Conservation (phyloP, 129 eudicot genomes). For the Flaveria brownii region DNA sequence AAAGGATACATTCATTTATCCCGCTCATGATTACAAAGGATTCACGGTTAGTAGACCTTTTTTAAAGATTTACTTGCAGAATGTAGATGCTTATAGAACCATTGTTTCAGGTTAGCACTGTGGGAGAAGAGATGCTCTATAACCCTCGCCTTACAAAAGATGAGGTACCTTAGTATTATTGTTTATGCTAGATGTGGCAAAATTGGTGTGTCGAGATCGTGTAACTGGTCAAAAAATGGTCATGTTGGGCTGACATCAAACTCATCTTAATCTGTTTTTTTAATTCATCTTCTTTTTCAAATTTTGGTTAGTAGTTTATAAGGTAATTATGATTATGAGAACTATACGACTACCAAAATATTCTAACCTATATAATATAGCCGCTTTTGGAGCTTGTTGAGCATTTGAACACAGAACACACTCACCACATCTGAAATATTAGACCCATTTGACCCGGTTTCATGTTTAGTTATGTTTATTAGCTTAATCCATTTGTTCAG, state of each 20-base stretch:
- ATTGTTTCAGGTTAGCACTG: slow-evolving; percentile 70
- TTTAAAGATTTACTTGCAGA: neutral
- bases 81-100: slow-evolving; percentile 28
- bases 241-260: slow-evolving; percentile 1
- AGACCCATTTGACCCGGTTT: neutral
- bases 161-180: slow-evolving; percentile 48
- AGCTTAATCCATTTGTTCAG: neutral
- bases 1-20: slow-evolving; percentile 76
- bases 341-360: neutral
- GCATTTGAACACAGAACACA: neutral
- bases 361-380: neutral
- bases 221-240: neutral
- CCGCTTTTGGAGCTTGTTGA: neutral
- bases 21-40: slow-evolving; percentile 99
- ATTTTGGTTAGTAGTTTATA: neutral
- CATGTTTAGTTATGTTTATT: no score
- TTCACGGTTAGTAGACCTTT: slow-evolving; percentile 58
- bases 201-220: neutral
- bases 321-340: neutral
- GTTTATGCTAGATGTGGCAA: neutral
- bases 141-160: slow-evolving; percentile 91
- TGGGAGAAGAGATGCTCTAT: slow-evolving; percentile 85
- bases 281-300: neutral
- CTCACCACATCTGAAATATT: neutral
- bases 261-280: neutral